Evolutionary conservation across 371 early-diverging fungal species (phyloP).

Genomic region (Apophysomyces sp.): DNA sequence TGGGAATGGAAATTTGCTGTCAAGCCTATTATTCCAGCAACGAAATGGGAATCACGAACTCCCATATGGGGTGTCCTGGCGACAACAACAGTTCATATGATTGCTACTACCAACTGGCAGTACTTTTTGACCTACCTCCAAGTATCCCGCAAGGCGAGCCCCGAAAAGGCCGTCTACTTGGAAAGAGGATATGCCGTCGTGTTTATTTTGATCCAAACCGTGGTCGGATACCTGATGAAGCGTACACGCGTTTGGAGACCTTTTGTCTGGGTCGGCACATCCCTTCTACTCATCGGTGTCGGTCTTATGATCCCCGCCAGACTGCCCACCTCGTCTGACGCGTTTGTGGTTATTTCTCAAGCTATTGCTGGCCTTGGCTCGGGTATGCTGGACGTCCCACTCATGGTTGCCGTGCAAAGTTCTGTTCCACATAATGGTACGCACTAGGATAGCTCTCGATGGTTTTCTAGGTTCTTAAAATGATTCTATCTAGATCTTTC

Average conservation of each 20-base stretch:
- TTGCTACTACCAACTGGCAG: conserved; percentile 37
- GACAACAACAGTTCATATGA: conserved; percentile 38
- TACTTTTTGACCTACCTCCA: conserved; percentile 45
- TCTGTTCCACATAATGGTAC: conserved; percentile 37
- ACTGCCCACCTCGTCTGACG: conserved; percentile 22
- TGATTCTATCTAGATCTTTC: conserved; percentile 26
- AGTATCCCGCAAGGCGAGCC: conserved; percentile 37
- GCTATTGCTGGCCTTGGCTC: conserved; percentile 40
- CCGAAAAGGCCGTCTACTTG: conserved; percentile 27
- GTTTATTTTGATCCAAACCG: conserved; percentile 26
- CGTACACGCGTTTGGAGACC: conserved; percentile 40
- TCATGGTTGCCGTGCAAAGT: conserved; percentile 36
- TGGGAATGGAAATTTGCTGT: conserved; percentile 44
- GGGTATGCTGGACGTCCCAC: conserved; percentile 33
- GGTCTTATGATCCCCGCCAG: conserved; percentile 49
- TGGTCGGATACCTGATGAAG: conserved; percentile 36
- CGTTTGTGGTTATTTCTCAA: conserved; percentile 36
- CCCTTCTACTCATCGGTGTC: conserved; percentile 44
- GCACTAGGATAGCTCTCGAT: too few species aligned
- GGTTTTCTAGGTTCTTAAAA: not conserved
- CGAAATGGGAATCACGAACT: conserved; percentile 43
- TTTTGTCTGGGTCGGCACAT: conserved; percentile 60
- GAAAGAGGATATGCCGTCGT: conserved; percentile 38
- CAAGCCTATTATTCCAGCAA: conserved; percentile 45
- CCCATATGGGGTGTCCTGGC: conserved; percentile 44